phyloP scores from a whole-genome alignment of 148 eudicot species.

The Vaccinium corymbosum region DNA sequence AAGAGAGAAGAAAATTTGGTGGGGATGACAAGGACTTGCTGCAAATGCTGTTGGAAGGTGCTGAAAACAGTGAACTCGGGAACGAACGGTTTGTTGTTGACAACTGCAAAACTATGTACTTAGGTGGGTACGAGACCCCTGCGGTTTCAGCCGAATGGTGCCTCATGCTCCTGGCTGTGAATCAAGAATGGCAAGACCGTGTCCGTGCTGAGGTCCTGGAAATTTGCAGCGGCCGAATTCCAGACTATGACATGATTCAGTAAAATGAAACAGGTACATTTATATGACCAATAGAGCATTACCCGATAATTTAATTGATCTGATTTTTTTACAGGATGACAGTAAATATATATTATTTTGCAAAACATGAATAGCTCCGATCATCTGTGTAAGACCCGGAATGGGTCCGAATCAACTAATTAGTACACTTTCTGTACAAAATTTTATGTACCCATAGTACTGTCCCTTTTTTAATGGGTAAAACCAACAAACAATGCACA shows the following conservation, averaged over 20 bases:
- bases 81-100: constrained; percentile 10
- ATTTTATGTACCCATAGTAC: no score
- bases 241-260: background rate
- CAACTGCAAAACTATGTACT: constrained; percentile 17
- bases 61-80: constrained; percentile 4
- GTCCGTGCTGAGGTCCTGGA: background rate
- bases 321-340: no score
- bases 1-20: background rate
- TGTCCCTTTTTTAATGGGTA: no score
- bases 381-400: no score
- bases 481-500: no score
- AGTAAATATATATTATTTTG: no score
- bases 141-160: background rate
- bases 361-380: no score
- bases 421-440: no score
- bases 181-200: constrained; percentile 9
- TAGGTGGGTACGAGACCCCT: constrained; percentile 13
- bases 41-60: constrained; percentile 13
- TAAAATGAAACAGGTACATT: background rate
- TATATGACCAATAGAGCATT: no score
- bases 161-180: constrained; percentile 9
- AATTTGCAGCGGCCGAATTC: background rate
- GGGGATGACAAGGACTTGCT: constrained; percentile 11
- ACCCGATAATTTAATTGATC: no score
- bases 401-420: no score